These are phyloP conservation scores for Phylloboletellus chloephorus DNA, from an alignment of 1,284 basidiomycete species.

Conservation along the genomic window DNA sequence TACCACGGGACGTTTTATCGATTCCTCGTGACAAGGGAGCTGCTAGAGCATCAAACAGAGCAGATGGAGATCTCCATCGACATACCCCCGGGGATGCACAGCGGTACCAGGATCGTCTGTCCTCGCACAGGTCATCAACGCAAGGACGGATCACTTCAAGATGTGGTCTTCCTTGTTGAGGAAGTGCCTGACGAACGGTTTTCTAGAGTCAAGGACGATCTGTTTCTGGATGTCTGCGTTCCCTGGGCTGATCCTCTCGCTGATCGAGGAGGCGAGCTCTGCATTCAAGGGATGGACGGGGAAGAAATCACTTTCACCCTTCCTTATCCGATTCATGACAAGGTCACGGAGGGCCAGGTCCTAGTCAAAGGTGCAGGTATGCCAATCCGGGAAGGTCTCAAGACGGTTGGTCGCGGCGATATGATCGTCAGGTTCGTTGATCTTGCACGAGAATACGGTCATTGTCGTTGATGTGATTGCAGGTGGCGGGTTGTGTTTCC, in stretches of 20 bases:
- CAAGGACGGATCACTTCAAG: constrained; percentile 62
- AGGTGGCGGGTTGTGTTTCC: constrained; percentile 32
- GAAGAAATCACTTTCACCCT: constrained; percentile 56
- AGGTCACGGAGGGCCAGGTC: constrained; percentile 58
- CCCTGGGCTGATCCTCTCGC: constrained; percentile 66
- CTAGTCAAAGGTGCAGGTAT: constrained; percentile 73
- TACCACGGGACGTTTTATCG: constrained; percentile 77
- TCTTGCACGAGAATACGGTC: constrained; percentile 5
- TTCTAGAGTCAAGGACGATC: constrained; percentile 66
- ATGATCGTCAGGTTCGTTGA: constrained; percentile 64
- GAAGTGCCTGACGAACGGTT: constrained; percentile 70
- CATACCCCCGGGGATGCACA: constrained; percentile 65
- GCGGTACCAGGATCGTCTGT: constrained; percentile 77
- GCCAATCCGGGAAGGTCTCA: constrained; percentile 69
- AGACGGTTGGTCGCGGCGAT: constrained; percentile 67
- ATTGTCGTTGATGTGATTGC: constrained; percentile 3
- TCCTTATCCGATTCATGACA: constrained; percentile 57
- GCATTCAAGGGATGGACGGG: constrained; percentile 68
- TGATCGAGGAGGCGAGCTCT: constrained; percentile 43
- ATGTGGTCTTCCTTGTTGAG: constrained; percentile 75
- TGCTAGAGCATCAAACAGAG: constrained; percentile 57
- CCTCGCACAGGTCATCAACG: constrained; percentile 74
- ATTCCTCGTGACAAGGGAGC: constrained; percentile 72
- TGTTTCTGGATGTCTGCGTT: constrained; percentile 62
- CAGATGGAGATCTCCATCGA: constrained; percentile 72